A percentile compares a stretch with the other conserved stretches of the same genome.
Evolutionary conservation across 441 rosid genomes (phyloP).

Genomic region (Raphanus hybrid): DNA sequence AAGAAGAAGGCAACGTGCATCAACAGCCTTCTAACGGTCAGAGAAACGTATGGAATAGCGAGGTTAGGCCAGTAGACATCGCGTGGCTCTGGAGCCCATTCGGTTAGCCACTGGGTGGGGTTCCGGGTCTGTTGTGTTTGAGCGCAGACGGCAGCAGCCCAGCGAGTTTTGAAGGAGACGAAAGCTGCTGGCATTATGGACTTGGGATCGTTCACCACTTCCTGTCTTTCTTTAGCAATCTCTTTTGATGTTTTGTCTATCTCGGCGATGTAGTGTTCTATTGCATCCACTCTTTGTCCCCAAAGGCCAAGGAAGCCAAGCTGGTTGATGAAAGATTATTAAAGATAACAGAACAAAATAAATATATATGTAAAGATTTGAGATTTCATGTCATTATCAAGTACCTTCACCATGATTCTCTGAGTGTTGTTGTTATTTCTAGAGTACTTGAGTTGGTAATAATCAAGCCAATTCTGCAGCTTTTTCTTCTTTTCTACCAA

Average conservation of each 20-base stretch:
- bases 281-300: constrained; percentile 78
- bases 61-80: constrained; percentile 90
- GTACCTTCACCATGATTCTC: constrained; percentile 72
- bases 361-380: background rate
- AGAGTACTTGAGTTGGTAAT: constrained; percentile 67
- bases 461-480: constrained; percentile 87
- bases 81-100: constrained; percentile 96
- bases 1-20: constrained; percentile 85
- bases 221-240: constrained; percentile 67
- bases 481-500: constrained; percentile 77
- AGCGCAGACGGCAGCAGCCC: constrained; percentile 98
- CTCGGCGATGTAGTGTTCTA: constrained; percentile 60
- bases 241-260: constrained; percentile 49
- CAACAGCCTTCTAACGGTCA: constrained; percentile 70
- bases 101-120: constrained; percentile 89
- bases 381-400: constrained; percentile 1
- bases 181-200: constrained; percentile 92
- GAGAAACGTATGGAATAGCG: constrained; percentile 84
- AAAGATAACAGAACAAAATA: background rate
- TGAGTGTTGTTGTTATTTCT: constrained; percentile 50
- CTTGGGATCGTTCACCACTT: constrained; percentile 72
- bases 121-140: constrained; percentile 92
- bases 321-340: constrained; percentile 39
- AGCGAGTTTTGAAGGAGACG: constrained; percentile 88
- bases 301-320: constrained; percentile 80